Evolutionary conservation across 176 grass and related monocot species (phyloP), one percentile per base, ranked within the genome.

Genomic region (Secale cereale): DNA sequence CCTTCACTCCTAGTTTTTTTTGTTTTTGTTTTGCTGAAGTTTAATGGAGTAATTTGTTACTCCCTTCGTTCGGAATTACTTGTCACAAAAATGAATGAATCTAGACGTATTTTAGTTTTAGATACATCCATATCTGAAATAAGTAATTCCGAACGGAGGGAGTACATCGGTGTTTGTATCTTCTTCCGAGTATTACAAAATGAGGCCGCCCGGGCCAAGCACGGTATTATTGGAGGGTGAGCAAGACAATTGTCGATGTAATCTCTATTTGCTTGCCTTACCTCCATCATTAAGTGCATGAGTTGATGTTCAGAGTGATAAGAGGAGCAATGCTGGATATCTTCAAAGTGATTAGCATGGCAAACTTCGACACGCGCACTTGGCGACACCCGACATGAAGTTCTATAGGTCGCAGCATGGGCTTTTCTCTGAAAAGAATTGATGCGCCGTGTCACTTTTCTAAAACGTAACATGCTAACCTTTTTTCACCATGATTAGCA

Each of bases 321-420:
- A 77, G 32, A 60, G 46, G 52, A 45, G 26, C 13, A 33, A 65
- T 39, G 10, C 45, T 45, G 28, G 17, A 29, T 62, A 36, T 62
- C 22, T 62, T 83, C 31, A 15, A 4, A 39, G 16, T 37, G 40
- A 81, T 59, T 57, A 61, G 33, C 1, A 77, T 23, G n/a, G 63
- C 54, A 14, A 9, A 60, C 10, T 78, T 82, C 29, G 70, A 65
- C 23, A 31, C 54, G 54, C 68, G 60, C 45, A 75, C 45, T 76
- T 78, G 52, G 68, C 10, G 69, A 74, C 48, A 28, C 67, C 84
- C 17, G 78, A 81, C 87, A 89, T 59, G 22, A 14, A 60, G 46
- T 46, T 36, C 19, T 32, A 28, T 30, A 76, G 48, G 84, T 79
- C 33, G 66, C 59, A 78, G 84, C 65, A 83, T 83, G 75, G 74